Percentiles rank a stretch among this genome's conserved stretches.
Evolutionary conservation across 1,139 yeast species (phyloP).

Genomic region (Zygosaccharomyces sapae): DNA sequence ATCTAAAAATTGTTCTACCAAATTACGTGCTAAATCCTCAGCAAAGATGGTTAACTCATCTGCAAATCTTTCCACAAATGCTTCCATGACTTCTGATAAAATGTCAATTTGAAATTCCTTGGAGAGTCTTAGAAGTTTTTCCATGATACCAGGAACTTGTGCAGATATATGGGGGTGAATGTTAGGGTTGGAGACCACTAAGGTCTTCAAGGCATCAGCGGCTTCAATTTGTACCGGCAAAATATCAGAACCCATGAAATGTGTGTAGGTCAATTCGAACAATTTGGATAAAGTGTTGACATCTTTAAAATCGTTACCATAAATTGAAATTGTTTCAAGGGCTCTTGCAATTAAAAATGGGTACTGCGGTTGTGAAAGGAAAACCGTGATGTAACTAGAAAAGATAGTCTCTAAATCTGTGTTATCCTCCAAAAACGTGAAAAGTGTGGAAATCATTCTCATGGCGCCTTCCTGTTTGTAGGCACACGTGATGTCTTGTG

Average conservation of each 20-base stretch:
- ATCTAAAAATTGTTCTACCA: constrained; percentile 74
- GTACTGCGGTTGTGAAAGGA: constrained; percentile 51
- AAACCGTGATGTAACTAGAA: constrained; percentile 62
- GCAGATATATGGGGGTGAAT: constrained; percentile 67
- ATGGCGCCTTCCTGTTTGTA: constrained; percentile 78
- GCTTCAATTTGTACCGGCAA: constrained; percentile 84
- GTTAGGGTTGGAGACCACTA: constrained; percentile 55
- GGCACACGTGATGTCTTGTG: constrained; percentile 47
- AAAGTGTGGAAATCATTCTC: constrained; percentile 69
- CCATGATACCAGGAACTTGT: constrained; percentile 78
- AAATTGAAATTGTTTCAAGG: constrained; percentile 66
- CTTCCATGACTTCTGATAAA: constrained; percentile 86
- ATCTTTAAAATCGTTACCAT: constrained; percentile 52
- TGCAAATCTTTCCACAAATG: constrained; percentile 84
- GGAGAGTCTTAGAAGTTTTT: constrained; percentile 68
- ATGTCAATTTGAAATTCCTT: constrained; percentile 84
- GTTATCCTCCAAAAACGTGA: constrained; percentile 57
- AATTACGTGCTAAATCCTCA: constrained; percentile 69
- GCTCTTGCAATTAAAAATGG: constrained; percentile 83
- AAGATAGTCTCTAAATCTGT: constrained; percentile 70
- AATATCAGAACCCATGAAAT: constrained; percentile 38
- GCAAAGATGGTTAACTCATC: constrained; percentile 92
- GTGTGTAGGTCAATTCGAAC: constrained; percentile 53
- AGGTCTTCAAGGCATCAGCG: constrained; percentile 81
- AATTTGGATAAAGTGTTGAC: constrained; percentile 52